phyloP scores from a whole-genome alignment of 169 alveolate genomes.

The Plasmodium knowlesi region DNA sequence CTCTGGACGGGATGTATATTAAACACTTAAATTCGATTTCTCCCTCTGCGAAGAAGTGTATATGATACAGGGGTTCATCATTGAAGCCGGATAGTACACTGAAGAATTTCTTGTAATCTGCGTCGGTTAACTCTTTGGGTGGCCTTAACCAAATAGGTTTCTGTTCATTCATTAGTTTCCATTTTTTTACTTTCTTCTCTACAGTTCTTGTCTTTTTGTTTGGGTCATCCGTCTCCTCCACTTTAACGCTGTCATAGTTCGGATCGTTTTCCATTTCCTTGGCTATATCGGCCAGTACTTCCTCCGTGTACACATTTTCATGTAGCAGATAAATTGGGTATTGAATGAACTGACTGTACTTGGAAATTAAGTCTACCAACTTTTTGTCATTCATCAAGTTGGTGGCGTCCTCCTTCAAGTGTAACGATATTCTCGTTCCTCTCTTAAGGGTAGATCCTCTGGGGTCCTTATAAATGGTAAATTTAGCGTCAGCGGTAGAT shows the following conservation, averaged over 20 bases:
- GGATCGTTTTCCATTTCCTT: slow-evolving; percentile 88
- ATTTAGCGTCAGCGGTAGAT: slow-evolving; percentile 96
- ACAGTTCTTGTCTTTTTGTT: slow-evolving; percentile 90
- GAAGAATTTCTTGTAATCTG: slow-evolving; percentile 96
- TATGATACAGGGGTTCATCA: slow-evolving; percentile 96
- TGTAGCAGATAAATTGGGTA: slow-evolving; percentile 96
- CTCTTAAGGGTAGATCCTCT: slow-evolving; percentile 97
- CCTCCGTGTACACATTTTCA: slow-evolving; percentile 88
- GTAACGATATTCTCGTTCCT: slow-evolving; percentile 98
- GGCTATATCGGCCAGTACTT: slow-evolving; percentile 85
- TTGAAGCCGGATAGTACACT: slow-evolving; percentile 95
- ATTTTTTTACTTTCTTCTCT: slow-evolving; percentile 87
- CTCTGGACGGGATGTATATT: slow-evolving; percentile 95
- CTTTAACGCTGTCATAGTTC: slow-evolving; percentile 76
- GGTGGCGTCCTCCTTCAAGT: slow-evolving; percentile 98
- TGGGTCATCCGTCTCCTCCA: slow-evolving; percentile 83
- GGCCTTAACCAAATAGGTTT: slow-evolving; percentile 98
- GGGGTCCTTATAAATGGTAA: slow-evolving; percentile 95
- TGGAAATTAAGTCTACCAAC: slow-evolving; percentile 93
- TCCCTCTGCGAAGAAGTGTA: slow-evolving; percentile 99
- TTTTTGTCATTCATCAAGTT: slow-evolving; percentile 95
- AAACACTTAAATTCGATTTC: slow-evolving; percentile 98
- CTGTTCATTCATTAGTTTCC: slow-evolving; percentile 93
- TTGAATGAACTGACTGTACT: slow-evolving; percentile 97
- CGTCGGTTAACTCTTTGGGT: slow-evolving; percentile 95